Base-by-base conservation (phyloP, 2,329 filamentous ascomycete species). In the Raffaelea ambrosiae region DNA sequence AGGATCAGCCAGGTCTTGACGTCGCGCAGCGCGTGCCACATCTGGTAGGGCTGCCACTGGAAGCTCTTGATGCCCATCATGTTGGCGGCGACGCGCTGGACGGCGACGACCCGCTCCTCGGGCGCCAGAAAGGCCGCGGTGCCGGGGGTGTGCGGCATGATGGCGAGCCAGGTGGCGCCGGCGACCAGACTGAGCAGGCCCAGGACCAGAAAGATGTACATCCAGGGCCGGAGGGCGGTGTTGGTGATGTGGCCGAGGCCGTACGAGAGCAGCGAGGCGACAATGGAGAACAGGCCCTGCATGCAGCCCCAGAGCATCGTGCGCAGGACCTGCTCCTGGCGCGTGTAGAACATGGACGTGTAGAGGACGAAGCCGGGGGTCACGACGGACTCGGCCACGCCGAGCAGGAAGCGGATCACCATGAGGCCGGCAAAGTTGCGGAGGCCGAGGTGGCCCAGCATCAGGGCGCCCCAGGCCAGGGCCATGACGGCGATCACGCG, bases 271-370 rank as follows among this genome's bases (percentile, higher is more conserved):
- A 51, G 47, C 3, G 41, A 36, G 36, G 41, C 49, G 5, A 49
- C 38, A 61, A 65, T 65, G 18, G 66, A 63, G 3, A 68, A 7
- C 5, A 79, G 58, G 0, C 78, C 79, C 41, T 80, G 79, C 22
- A 75, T 77, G 0, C 72, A 70, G 56, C 77, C 81, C 76, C 77
- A 82, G 0, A 77, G 61, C 1, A 76, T 75, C 41, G 81, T 78
- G 0, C 80, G 67, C 3, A 77, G 66, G 0, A 81, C 79, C 54
- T 84, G 81, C 55, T 85, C 76, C 4, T 70, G 66, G 8, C 78
- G 67, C 2, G 78, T 81, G 54, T 81, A 72, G 73, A 77, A 84
- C 77, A 82, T 83, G 3, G 72, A 72, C 0, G 79, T 83, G 38
- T 84, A 77, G 2, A 84, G 61, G 69, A 83, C 79, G 51, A 83